Conservation (phyloP, 2,329 filamentous ascomycete species). For the Penicillium sp. region DNA sequence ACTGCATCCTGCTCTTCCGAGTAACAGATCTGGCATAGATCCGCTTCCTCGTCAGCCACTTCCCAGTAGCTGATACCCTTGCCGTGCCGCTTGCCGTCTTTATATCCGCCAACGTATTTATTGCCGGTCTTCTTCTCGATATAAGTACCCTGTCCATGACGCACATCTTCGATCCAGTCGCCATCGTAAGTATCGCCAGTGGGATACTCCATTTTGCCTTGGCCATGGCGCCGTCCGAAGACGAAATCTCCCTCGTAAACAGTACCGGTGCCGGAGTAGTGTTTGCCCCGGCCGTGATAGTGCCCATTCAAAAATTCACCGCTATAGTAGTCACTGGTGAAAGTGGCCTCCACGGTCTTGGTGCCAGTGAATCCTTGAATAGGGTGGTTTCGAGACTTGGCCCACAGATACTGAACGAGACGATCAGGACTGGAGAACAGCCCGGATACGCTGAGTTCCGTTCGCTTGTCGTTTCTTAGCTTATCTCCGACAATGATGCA, state of each 20-base stretch:
- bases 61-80: slow-evolving; percentile 67
- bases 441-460: slow-evolving; percentile 37
- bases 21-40: slow-evolving; percentile 66
- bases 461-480: slow-evolving; percentile 41
- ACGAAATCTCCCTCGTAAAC: slow-evolving; percentile 61
- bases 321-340: slow-evolving; percentile 61
- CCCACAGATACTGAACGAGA: slow-evolving; percentile 50
- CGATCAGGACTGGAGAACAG: slow-evolving; percentile 44
- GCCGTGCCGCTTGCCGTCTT: slow-evolving; percentile 63
- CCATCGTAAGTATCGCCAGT: slow-evolving; percentile 56
- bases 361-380: slow-evolving; percentile 48
- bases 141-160: slow-evolving; percentile 61
- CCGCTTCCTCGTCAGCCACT: slow-evolving; percentile 64
- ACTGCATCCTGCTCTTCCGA: slow-evolving; percentile 62
- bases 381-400: slow-evolving; percentile 51
- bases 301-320: slow-evolving; percentile 56
- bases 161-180: slow-evolving; percentile 51
- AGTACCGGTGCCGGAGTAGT: slow-evolving; percentile 58
- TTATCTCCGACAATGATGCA: slow-evolving; percentile 49
- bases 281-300: slow-evolving; percentile 59
- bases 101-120: slow-evolving; percentile 65
- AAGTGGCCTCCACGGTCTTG: slow-evolving; percentile 57
- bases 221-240: slow-evolving; percentile 57
- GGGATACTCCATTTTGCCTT: slow-evolving; percentile 62
- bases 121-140: slow-evolving; percentile 62